phyloP scores from a whole-genome alignment of 208 protist genomes.

The Naegleria gruberi region DNA sequence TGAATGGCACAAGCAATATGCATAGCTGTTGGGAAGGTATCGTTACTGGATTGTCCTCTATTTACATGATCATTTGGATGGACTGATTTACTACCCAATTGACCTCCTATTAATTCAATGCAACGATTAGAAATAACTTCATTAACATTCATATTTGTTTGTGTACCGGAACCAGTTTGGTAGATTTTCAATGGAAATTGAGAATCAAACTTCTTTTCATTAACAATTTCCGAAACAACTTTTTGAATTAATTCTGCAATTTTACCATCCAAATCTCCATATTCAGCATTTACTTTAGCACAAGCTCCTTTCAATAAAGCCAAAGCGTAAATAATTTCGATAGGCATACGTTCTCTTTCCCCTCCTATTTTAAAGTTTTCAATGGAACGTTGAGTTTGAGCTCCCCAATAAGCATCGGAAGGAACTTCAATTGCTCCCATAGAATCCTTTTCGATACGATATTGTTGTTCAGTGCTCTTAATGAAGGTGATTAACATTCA shows the following conservation, averaged over 20 bases:
- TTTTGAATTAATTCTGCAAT: slow-evolving; percentile 16
- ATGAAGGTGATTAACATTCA: too few relatives aligned
- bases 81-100: slow-evolving; percentile 63
- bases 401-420: slow-evolving; percentile 14
- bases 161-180: slow-evolving; percentile 58
- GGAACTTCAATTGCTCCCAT: slow-evolving; percentile 12
- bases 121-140: slow-evolving; percentile 72
- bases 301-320: slow-evolving; percentile 30
- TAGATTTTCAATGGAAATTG: slow-evolving; percentile 29
- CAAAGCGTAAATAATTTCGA: slow-evolving; percentile 14
- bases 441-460: slow-evolving; percentile 9
- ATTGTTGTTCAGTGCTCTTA: too few relatives aligned
- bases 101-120: slow-evolving; percentile 61
- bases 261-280: not conserved
- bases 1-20: slow-evolving; percentile 33
- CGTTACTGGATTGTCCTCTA: slow-evolving; percentile 68
- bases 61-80: slow-evolving; percentile 89
- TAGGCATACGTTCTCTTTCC: slow-evolving; percentile 22
- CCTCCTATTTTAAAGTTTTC: slow-evolving; percentile 33
- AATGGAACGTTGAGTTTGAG: slow-evolving; percentile 17
- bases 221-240: slow-evolving; percentile 11
- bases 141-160: slow-evolving; percentile 88
- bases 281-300: slow-evolving; percentile 23
- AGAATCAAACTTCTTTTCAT: slow-evolving; percentile 28
- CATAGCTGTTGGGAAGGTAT: slow-evolving; percentile 40